Percentiles rank a stretch among this genome's conserved stretches.
phyloP scores from a whole-genome alignment of 768 basidiomycete species.

The Flagelloscypha sp. region DNA sequence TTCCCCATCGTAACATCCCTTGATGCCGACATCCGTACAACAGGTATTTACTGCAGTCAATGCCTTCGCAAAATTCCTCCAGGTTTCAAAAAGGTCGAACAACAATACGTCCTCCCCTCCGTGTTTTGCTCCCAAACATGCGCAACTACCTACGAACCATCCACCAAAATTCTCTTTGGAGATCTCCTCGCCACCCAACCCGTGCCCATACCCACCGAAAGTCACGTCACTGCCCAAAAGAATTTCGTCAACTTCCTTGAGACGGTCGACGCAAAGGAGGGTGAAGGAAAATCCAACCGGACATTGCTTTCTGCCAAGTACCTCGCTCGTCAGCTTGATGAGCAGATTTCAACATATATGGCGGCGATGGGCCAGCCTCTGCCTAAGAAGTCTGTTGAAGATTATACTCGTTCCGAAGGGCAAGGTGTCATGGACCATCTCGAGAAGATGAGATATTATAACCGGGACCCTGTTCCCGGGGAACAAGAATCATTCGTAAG shows the following conservation, averaged over 20 bases:
- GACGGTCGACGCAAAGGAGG: too few species aligned
- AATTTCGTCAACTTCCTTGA: conserved; percentile 50
- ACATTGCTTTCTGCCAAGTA: conserved; percentile 61
- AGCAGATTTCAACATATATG: conserved; percentile 53
- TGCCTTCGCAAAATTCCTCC: conserved; percentile 56
- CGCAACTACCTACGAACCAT: conserved; percentile 43
- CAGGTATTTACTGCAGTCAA: conserved; percentile 63
- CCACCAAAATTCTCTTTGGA: conserved; percentile 65
- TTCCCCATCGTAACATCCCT: conserved; percentile 62
- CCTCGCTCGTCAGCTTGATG: conserved; percentile 61
- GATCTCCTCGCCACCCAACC: conserved; percentile 44
- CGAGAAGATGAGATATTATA: conserved; percentile 63
- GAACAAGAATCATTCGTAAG: too few species aligned
- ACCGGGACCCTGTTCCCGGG: conserved; percentile 42
- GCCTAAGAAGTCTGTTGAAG: conserved; percentile 21
- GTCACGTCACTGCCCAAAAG: conserved; percentile 50
- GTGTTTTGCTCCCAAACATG: conserved; percentile 72
- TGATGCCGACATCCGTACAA: conserved; percentile 61
- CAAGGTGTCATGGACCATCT: conserved; percentile 71
- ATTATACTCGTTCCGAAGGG: conserved; percentile 39
- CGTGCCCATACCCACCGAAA: conserved; percentile 20
- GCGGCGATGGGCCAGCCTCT: conserved; percentile 14
- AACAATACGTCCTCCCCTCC: conserved; percentile 45
- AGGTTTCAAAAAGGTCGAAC: conserved; percentile 34
- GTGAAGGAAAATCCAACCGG: conserved; percentile 28